A percentile compares a stretch with the other conserved stretches of the same genome.
These are phyloP conservation scores for Diplocarpon rosae DNA, from an alignment of 2,329 filamentous ascomycete species.

Conservation along the genomic window DNA sequence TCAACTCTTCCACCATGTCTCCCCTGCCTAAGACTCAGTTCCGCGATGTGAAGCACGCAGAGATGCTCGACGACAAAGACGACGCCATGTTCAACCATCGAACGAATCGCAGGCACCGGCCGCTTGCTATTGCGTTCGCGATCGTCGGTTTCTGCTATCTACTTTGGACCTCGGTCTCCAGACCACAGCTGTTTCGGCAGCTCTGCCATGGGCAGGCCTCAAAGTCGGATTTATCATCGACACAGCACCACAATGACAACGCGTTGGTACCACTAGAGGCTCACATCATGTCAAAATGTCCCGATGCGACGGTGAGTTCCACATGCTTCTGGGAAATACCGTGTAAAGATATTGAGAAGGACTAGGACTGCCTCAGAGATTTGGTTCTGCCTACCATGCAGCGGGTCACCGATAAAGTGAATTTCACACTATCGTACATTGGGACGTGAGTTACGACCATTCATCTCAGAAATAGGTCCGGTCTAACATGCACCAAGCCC, in stretches of 20 bases:
- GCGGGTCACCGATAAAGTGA: conserved; percentile 67
- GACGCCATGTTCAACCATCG: conserved; percentile 11
- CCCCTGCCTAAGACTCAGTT: conserved; percentile 4
- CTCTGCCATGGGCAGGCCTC: background rate
- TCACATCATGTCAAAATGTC: conserved; percentile 96
- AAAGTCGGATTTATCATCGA: background rate
- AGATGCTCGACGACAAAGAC: conserved; percentile 13
- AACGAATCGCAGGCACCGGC: conserved; percentile 12
- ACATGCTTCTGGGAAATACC: background rate
- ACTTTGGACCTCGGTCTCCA: conserved; percentile 10
- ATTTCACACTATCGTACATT: conserved; percentile 86
- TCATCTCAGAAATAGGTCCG: no score
- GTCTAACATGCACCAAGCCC: conserved; percentile 31
- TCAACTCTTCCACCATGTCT: conserved; percentile 14
- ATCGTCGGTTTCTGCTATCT: conserved; percentile 19
- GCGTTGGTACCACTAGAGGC: conserved; percentile 68
- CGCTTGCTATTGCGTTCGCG: conserved; percentile 14
- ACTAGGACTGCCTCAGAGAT: conserved; percentile 62
- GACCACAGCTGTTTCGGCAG: conserved; percentile 1
- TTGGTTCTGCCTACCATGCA: conserved; percentile 83
- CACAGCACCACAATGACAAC: background rate
- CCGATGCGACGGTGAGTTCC: conserved; percentile 57
- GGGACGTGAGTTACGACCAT: conserved; percentile 47
- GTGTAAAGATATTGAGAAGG: background rate
- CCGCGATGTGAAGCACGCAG: conserved; percentile 8